Evolutionary conservation across 2,329 filamentous ascomycete species (phyloP), one percentile per base, ranked within the genome.

Genomic region (Coleophoma cylindrospora): DNA sequence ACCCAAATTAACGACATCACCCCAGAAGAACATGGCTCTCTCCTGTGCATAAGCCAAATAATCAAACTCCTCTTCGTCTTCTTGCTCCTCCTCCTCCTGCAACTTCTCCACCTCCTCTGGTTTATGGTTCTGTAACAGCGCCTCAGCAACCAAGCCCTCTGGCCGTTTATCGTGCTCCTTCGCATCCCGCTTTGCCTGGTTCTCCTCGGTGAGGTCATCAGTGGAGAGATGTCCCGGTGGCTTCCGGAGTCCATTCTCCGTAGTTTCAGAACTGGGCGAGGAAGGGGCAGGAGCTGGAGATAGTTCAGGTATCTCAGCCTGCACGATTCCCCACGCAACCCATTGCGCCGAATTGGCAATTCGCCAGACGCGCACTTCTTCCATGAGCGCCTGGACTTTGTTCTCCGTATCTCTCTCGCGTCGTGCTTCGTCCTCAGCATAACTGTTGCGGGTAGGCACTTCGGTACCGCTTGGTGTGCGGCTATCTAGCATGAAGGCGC

Each of bases 241-340:
- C 17, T 41, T 19, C 17, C 14, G 40, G 40, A 12, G 15, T 19
- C 22, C 11, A 5, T 13, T 41, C 15, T 17, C 22, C 40, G 40
- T 17, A 41, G 12, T 5, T 19, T 41, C 17, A 10, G 17, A 13
- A 22, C 4, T 10, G 21, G 40, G 17, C 40, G 17, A 21, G 17
- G 17, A 13, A 17, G 14, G 17, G 12, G 13, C 17, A 9, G 40
- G 40, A 22, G 17, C 22, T 32, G 21, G 12, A 11, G 21, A 27
- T 33, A 92, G 74, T 0, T 84, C 89, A 0, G 89, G 84, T 1
- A 95, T 77, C 65, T 94, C 91, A 44, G 94, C 92, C 70, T 99
- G 94, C 47, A 99, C 87, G 54, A 97, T 89, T 21, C 94, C 94
- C 94, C 94, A 99, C 1, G 91, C 89, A 21, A 95, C 82, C 94